A percentile compares a stretch with the other conserved stretches of the same genome.
Evolutionary conservation across 108 stramenopile species (phyloP).

Genomic region (Cyclotella baltica): DNA sequence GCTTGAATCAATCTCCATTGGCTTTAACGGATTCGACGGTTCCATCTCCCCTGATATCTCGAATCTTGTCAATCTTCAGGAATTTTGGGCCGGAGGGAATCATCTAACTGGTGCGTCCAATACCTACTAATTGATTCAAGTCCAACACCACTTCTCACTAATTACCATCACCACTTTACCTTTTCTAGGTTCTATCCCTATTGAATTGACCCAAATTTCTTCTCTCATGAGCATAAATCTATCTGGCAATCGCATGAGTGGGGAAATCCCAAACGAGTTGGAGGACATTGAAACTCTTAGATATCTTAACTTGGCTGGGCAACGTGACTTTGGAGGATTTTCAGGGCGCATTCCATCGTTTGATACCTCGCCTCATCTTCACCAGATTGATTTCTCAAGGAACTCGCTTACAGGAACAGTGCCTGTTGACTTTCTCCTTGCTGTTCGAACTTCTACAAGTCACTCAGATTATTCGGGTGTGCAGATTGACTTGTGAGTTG

Average conservation of each 20-base stretch:
- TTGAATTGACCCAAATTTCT: slow-evolving; percentile 35
- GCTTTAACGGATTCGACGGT: slow-evolving; percentile 65
- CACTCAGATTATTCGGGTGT: slow-evolving; percentile 45
- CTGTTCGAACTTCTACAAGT: slow-evolving; percentile 37
- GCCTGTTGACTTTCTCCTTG: slow-evolving; percentile 55
- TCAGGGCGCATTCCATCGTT: slow-evolving; percentile 68
- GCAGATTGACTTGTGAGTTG: slow-evolving; percentile 45
- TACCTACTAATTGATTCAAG: neutral
- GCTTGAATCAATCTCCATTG: slow-evolving; percentile 58
- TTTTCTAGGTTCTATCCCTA: slow-evolving; percentile 63
- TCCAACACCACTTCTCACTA: neutral
- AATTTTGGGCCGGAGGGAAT: slow-evolving; percentile 54
- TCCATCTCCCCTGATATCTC: slow-evolving; percentile 62
- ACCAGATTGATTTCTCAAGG: slow-evolving; percentile 63
- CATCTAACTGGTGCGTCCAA: slow-evolving; percentile 43
- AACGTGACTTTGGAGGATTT: slow-evolving; percentile 65
- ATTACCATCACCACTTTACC: neutral
- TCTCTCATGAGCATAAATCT: slow-evolving; percentile 44
- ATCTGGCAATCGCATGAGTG: slow-evolving; percentile 70
- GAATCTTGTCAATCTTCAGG: slow-evolving; percentile 55
- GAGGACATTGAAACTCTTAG: slow-evolving; percentile 61
- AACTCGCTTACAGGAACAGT: slow-evolving; percentile 75
- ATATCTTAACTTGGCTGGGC: slow-evolving; percentile 40
- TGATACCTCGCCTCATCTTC: slow-evolving; percentile 50
- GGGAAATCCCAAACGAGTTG: slow-evolving; percentile 67